Evolutionary conservation across 495 filamentous ascomycete genomes (phyloP).

Genomic region (Tuber calosporum): DNA sequence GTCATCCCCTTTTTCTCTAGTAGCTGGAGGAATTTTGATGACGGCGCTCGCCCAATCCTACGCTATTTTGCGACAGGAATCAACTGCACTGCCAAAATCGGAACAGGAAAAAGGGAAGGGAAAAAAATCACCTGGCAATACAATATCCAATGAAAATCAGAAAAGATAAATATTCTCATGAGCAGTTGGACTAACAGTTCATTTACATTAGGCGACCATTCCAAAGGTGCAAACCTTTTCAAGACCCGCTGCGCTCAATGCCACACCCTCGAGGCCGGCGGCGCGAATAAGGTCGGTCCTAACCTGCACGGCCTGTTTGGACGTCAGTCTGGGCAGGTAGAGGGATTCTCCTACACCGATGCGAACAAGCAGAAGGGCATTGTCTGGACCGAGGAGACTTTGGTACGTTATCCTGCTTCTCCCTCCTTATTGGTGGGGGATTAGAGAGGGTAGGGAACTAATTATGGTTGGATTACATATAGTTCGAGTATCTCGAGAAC

Average conservation of each 20-base stretch:
- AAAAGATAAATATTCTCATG: background rate
- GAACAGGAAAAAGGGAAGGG: background rate
- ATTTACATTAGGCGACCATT: slow-evolving; percentile 63
- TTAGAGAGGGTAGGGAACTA: slow-evolving; percentile 26
- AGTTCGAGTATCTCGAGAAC: slow-evolving; percentile 87
- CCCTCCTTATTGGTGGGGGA: background rate
- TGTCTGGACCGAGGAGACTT: slow-evolving; percentile 74
- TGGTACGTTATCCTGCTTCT: slow-evolving; percentile 55
- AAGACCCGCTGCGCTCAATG: slow-evolving; percentile 99
- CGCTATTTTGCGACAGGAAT: background rate
- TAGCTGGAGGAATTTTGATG: background rate
- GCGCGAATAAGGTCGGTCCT: slow-evolving; percentile 95
- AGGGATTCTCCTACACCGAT: slow-evolving; percentile 96
- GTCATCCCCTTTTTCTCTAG: background rate
- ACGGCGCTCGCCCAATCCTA: background rate
- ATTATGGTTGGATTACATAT: slow-evolving; percentile 22
- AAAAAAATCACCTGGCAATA: background rate
- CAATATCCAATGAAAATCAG: background rate
- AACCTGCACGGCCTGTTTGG: slow-evolving; percentile 96
- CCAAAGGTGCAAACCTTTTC: slow-evolving; percentile 99
- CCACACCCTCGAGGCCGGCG: slow-evolving; percentile 81
- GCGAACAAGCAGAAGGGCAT: slow-evolving; percentile 98
- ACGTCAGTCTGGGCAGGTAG: slow-evolving; percentile 82
- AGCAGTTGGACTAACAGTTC: background rate
- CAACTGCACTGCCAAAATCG: background rate